Evolutionary conservation across 225 moss, liverwort and hornwort genomes (phyloP), one percentile per base, ranked within the genome.

Genomic region (Ulota crispa): DNA sequence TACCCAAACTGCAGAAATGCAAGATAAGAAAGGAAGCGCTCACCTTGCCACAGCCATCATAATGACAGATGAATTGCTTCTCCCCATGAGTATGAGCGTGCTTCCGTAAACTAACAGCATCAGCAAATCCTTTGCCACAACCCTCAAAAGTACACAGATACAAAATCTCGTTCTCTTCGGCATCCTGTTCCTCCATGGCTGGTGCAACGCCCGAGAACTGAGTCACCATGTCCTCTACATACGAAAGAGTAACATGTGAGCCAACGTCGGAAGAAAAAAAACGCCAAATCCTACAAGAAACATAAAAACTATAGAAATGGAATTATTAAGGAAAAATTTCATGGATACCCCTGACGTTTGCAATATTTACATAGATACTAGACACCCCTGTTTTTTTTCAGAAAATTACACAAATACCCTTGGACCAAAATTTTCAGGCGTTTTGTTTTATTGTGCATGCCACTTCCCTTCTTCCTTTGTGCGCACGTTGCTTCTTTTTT

Each of bases 1-100:
- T 57, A 43, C 12, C 45, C 64, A 19, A 68, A 39, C 6, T 12
- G 5, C 42, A 53, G 18, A 77, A 37, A 64, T 31, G 47, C 34
- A 61, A 37, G 62, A 4, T 28, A 73, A 37, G 54, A 28, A 45
- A 62, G 3, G 26, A 41, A 78, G 2, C 9, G 41, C 79, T 80
- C 87, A 96, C 99, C 94, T 99, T 99, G 85, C 96, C 94, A 87
- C 99, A 99, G 26, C 96, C 99, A 68, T 99, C 96, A 78, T 95
- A 96, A 72, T 94, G 93, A 85, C 99, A 99, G 80, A 96, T 96
- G 23, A 87, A 99, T 76, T 99, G 99, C 80, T 99, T 99, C 77
- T 99, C 99, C 47, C 99, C 99, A 64, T 99, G 99, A 53, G 94
- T 91, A 78, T 99, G 99, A 8, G 94, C 96, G 32, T 99, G 99